These are phyloP conservation scores for Tolypocladium tropicale DNA, from an alignment of 2,329 filamentous ascomycete species.

Conservation along the genomic window DNA sequence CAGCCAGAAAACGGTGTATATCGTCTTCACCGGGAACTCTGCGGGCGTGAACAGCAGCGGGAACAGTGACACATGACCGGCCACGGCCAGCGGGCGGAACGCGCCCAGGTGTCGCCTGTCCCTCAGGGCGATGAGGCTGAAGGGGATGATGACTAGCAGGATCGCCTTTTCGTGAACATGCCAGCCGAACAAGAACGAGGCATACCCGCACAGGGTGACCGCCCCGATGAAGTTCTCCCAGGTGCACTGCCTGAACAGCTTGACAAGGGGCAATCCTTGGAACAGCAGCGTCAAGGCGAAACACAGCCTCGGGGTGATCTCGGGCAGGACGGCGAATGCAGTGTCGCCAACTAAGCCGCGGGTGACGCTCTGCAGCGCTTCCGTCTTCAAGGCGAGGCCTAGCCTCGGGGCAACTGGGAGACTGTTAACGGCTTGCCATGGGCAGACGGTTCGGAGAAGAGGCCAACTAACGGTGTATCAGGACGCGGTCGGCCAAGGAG, in stretches of 20 bases:
- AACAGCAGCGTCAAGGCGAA: slow-evolving; percentile 76
- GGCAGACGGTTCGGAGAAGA: not conserved
- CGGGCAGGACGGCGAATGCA: slow-evolving; percentile 83
- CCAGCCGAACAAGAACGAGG: slow-evolving; percentile 96
- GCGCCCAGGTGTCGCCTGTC: slow-evolving; percentile 85
- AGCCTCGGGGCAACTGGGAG: slow-evolving; percentile 66
- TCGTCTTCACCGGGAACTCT: slow-evolving; percentile 88
- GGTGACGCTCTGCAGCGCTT: slow-evolving; percentile 80
- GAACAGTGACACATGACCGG: slow-evolving; percentile 91
- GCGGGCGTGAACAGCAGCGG: slow-evolving; percentile 84
- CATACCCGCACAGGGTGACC: slow-evolving; percentile 86
- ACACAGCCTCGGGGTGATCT: slow-evolving; percentile 70
- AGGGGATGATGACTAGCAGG: slow-evolving; percentile 86
- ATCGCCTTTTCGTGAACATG: slow-evolving; percentile 98
- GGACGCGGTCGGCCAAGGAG: slow-evolving; percentile 73
- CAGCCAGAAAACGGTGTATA: slow-evolving; percentile 90
- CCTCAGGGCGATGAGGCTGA: slow-evolving; percentile 82
- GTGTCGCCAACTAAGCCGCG: slow-evolving; percentile 89
- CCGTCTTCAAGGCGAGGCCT: slow-evolving; percentile 60
- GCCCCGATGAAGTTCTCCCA: slow-evolving; percentile 88
- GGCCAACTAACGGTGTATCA: slow-evolving; percentile 63
- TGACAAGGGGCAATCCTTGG: slow-evolving; percentile 68
- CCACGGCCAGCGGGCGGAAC: slow-evolving; percentile 83
- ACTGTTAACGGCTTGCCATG: not conserved
- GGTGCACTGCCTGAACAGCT: slow-evolving; percentile 68